Percentiles rank a stretch among this genome's conserved stretches.
These are phyloP conservation scores for Taphrina sp. DNA, from an alignment of 1,139 yeast species.

Conservation along the genomic window DNA sequence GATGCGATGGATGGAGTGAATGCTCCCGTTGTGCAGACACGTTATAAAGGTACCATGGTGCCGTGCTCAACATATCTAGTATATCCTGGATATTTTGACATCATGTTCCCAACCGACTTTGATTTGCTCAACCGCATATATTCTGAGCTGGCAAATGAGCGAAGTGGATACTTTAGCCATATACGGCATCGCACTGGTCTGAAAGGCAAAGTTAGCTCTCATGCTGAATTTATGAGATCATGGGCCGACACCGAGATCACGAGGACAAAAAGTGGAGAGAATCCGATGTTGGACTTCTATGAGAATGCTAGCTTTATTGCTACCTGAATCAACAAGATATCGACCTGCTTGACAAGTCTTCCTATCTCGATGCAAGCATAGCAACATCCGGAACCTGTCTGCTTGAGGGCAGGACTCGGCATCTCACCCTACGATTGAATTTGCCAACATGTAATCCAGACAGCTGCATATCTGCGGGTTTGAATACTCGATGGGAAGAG, in stretches of 20 bases:
- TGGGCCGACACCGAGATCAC: conserved; percentile 75
- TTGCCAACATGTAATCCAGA: too few relatives aligned
- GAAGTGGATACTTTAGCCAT: conserved; percentile 26
- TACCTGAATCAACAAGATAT: conserved; percentile 12
- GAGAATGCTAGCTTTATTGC: conserved; percentile 47
- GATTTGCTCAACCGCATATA: conserved; percentile 61
- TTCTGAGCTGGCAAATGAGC: conserved; percentile 48
- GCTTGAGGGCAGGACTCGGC: too few relatives aligned
- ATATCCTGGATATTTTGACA: conserved; percentile 75
- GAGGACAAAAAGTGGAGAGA: conserved; percentile 72
- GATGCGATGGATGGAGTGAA: conserved; percentile 64
- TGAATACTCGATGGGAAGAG: too few relatives aligned
- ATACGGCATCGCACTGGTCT: conserved; percentile 49
- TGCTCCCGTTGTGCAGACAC: conserved; percentile 81
- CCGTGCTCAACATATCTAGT: conserved; percentile 75
- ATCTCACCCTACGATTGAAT: too few relatives aligned
- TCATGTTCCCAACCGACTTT: conserved; percentile 84
- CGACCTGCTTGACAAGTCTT: too few relatives aligned
- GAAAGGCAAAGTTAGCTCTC: conserved; percentile 56
- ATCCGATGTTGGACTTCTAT: conserved; percentile 82
- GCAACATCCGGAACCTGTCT: too few relatives aligned
- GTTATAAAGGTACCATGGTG: conserved; percentile 61
- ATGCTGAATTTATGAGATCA: conserved; percentile 60
- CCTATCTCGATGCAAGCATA: too few relatives aligned
- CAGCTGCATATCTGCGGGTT: too few relatives aligned